Conservation (phyloP, 352 stramenopile genomes). For the Phytophthora foliorum region DNA sequence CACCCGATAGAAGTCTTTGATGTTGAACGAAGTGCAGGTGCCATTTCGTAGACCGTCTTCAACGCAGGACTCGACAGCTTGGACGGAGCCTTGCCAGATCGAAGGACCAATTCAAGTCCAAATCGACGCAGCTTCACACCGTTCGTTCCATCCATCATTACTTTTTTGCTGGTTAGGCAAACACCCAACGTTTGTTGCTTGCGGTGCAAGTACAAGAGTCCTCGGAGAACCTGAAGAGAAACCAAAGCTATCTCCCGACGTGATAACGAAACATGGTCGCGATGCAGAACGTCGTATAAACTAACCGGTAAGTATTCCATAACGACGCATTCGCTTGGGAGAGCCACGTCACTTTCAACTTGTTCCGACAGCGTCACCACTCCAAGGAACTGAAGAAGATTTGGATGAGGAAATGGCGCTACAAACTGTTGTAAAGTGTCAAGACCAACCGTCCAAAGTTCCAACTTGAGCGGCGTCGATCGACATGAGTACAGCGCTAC, state of each 20-base stretch:
- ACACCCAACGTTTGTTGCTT: conserved; percentile 48
- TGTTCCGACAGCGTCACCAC: conserved; percentile 29
- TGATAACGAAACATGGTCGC: conserved; percentile 47
- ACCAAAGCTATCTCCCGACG: conserved; percentile 58
- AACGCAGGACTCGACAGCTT: conserved; percentile 28
- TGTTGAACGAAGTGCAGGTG: conserved; percentile 4
- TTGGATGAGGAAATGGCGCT: conserved; percentile 50
- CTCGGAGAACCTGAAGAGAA: conserved; percentile 49
- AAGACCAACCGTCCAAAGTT: conserved; percentile 47
- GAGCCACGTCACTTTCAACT: conserved; percentile 2
- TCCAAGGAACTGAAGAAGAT: conserved; percentile 57
- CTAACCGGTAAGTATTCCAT: conserved; percentile 55
- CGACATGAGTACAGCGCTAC: conserved; percentile 55
- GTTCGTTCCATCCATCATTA: conserved; percentile 54
- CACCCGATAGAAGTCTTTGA: conserved; percentile 3
- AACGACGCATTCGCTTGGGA: conserved; percentile 40
- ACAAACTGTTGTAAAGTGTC: conserved; percentile 41
- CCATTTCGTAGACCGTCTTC: conserved; percentile 41
- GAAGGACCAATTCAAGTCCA: conserved; percentile 47
- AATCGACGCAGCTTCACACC: conserved; percentile 67
- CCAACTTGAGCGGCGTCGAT: conserved; percentile 36
- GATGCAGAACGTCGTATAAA: conserved; percentile 68
- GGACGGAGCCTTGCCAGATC: conserved; percentile 33
- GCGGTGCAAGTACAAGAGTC: conserved; percentile 54
- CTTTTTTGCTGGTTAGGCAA: conserved; percentile 75